These are phyloP conservation scores for Evansstolkia leycettana DNA, from an alignment of 495 filamentous ascomycete species.

Conservation along the genomic window DNA sequence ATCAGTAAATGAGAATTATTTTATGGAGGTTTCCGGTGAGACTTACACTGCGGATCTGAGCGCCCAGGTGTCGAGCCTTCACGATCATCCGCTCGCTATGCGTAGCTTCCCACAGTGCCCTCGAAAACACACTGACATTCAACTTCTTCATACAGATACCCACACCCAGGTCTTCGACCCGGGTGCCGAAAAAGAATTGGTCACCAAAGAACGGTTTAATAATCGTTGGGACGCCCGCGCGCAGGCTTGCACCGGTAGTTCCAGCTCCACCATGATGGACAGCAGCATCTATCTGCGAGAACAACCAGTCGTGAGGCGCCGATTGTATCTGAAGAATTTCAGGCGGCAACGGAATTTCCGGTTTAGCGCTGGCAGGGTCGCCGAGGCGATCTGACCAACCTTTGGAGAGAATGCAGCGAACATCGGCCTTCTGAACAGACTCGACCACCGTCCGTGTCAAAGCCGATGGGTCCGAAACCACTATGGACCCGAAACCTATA, in stretches of 20 bases:
- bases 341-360: conserved; percentile 62
- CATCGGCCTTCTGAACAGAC: conserved; percentile 81
- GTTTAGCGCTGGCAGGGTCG: conserved; percentile 40
- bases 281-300: conserved; percentile 85
- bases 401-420: conserved; percentile 90
- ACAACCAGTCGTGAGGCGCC: conserved; percentile 95
- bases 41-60: conserved; percentile 75
- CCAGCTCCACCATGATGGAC: conserved; percentile 92
- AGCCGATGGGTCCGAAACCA: conserved; percentile 80
- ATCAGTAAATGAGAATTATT: conserved; percentile 1
- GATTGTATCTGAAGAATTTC: conserved; percentile 81
- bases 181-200: conserved; percentile 86
- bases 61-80: conserved; percentile 70
- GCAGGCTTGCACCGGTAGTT: conserved; percentile 86
- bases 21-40: conserved; percentile 1
- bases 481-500: conserved; percentile 91
- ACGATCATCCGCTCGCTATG: conserved; percentile 79
- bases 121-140: conserved; percentile 67
- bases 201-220: conserved; percentile 97
- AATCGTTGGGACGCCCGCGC: conserved; percentile 87
- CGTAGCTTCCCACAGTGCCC: conserved; percentile 86
- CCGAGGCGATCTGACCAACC: conserved; percentile 95
- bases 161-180: conserved; percentile 86
- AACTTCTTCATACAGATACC: conserved; percentile 83
- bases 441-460: conserved; percentile 85